These are phyloP conservation scores for Jacaranda copaia DNA, from an alignment of 257 asterid genomes.

Conservation along the genomic window DNA sequence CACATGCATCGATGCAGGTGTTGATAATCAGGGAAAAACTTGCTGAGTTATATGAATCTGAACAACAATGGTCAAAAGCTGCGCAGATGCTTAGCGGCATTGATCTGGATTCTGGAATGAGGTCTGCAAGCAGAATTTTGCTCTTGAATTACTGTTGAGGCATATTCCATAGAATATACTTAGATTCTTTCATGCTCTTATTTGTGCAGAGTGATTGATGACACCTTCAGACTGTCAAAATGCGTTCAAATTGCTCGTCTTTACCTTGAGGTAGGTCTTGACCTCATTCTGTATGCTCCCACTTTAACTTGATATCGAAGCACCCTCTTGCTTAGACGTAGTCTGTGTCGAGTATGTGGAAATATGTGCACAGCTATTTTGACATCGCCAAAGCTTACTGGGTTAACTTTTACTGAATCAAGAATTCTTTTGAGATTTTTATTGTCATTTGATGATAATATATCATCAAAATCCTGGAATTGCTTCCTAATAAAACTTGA, in stretches of 20 bases:
- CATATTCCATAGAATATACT: conserved; percentile 19
- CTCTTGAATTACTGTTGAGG: conserved; percentile 14
- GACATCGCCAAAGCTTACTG: neutral
- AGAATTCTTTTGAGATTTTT: neutral
- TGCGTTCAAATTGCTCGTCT: conserved; percentile 97
- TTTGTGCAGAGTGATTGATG: conserved; percentile 85
- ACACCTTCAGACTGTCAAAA: conserved; percentile 83
- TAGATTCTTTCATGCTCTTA: conserved; percentile 26
- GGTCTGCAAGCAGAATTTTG: conserved; percentile 53
- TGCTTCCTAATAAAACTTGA: neutral
- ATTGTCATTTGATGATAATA: neutral
- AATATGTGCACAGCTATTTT: conserved; percentile 10
- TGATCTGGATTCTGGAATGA: conserved; percentile 98
- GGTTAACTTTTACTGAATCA: neutral
- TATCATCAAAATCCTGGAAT: neutral
- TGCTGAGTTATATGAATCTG: conserved; percentile 92
- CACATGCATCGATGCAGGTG: conserved; percentile 56
- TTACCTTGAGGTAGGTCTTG: conserved; percentile 81
- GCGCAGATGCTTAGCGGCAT: conserved; percentile 99
- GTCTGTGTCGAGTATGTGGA: conserved; percentile 1
- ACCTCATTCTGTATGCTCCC: neutral
- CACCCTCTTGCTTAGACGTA: conserved; percentile 6
- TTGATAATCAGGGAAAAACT: conserved; percentile 92
- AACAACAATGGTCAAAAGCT: conserved; percentile 94
- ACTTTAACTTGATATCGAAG: neutral